phyloP scores from a whole-genome alignment of 306 rosid species.

The Corylus heterophylla region DNA sequence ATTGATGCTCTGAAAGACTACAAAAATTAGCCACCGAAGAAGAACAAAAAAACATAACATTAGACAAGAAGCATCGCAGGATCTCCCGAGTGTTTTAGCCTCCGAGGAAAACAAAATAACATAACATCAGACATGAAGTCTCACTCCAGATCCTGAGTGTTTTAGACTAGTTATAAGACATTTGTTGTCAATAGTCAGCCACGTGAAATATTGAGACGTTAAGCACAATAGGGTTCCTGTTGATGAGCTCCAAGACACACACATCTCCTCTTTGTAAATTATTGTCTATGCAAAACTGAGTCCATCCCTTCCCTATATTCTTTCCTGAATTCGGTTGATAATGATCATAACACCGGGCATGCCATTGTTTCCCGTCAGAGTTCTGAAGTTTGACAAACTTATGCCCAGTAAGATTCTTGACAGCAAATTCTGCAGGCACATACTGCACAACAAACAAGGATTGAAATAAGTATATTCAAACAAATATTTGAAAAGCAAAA shows the following conservation, averaged over 20 bases:
- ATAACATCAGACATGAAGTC: neutral
- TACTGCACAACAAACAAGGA: neutral
- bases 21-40: too few relatives aligned
- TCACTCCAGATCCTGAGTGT: too few relatives aligned
- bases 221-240: neutral
- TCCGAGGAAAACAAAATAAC: too few relatives aligned
- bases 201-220: too few relatives aligned
- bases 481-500: too few relatives aligned
- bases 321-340: too few relatives aligned
- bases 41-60: too few relatives aligned
- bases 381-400: constrained; percentile 1
- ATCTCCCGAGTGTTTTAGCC: too few relatives aligned
- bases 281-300: constrained; percentile 2
- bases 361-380: neutral
- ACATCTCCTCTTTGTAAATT: constrained; percentile 31
- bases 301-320: constrained; percentile 9
- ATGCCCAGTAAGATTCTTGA: neutral
- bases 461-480: neutral
- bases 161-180: too few relatives aligned
- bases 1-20: too few relatives aligned
- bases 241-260: constrained; percentile 34
- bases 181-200: too few relatives aligned
- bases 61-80: too few relatives aligned
- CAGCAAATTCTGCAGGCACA: constrained; percentile 9
- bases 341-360: neutral